Evolutionary conservation across 768 basidiomycete genomes (phyloP).

Genomic region (Lyophyllum semitale): DNA sequence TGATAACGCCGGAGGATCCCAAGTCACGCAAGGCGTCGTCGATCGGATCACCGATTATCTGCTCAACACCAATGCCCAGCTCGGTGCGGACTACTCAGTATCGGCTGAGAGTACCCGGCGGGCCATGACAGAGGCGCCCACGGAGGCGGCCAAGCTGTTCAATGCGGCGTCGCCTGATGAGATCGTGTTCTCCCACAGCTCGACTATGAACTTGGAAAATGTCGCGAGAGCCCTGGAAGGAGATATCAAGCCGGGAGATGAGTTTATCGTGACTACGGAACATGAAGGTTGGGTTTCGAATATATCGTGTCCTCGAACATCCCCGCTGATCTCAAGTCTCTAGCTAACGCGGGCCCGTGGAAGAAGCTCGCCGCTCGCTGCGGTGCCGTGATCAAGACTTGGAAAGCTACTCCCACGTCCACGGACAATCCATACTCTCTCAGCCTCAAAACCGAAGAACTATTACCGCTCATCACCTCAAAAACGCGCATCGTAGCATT

Average conservation of each 20-base stretch:
- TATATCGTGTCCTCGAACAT: background rate
- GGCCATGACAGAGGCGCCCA: conserved; percentile 50
- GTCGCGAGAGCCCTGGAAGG: conserved; percentile 61
- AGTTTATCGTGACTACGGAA: conserved; percentile 78
- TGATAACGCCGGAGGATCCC: conserved; percentile 81
- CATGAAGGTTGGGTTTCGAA: conserved; percentile 61
- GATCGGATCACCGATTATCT: conserved; percentile 70
- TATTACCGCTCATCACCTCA: conserved; percentile 61
- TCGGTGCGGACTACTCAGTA: conserved; percentile 69
- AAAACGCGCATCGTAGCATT: conserved; percentile 76
- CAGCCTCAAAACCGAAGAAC: conserved; percentile 49
- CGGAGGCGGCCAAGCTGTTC: conserved; percentile 58
- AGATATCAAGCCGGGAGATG: conserved; percentile 59
- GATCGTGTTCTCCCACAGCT: conserved; percentile 66
- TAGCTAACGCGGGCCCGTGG: conserved; percentile 81
- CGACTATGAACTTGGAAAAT: conserved; percentile 72
- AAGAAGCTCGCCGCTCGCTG: conserved; percentile 66
- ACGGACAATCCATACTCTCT: conserved; percentile 70
- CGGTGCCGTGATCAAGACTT: conserved; percentile 57
- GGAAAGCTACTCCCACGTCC: conserved; percentile 51
- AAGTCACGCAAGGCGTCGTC: conserved; percentile 53
- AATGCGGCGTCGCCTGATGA: conserved; percentile 65
- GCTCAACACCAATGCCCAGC: conserved; percentile 70
- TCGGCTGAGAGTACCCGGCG: conserved; percentile 50
- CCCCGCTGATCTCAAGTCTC: background rate